phyloP scores from a whole-genome alignment of 805 yeast genomes.

The Starmerella etchellsii region DNA sequence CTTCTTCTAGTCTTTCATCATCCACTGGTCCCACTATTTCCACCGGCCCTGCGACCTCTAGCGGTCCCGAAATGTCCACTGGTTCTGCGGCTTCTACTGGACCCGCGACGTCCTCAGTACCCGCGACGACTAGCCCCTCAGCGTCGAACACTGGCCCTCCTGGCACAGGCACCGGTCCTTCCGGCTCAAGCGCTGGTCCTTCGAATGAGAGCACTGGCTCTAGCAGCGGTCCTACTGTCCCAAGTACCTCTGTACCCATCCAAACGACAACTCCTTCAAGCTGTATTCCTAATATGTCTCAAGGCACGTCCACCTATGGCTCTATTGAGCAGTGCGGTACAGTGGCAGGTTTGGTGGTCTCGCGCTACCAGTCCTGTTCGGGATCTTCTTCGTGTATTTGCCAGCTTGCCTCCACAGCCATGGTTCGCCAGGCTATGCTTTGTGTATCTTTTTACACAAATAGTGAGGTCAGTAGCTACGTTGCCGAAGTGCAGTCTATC shows the following conservation, averaged over 20 bases:
- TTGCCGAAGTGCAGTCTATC: constrained; percentile 2
- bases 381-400: constrained; percentile 6
- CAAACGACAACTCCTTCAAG: no score
- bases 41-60: no score
- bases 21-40: no score
- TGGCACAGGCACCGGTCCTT: neutral
- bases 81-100: no score
- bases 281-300: constrained; percentile 2
- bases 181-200: neutral
- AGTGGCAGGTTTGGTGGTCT: constrained; percentile 3
- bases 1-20: no score
- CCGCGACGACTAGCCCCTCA: no score
- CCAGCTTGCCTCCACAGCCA: constrained; percentile 1
- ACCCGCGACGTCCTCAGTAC: no score
- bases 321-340: constrained; percentile 9
- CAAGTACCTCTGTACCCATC: neutral
- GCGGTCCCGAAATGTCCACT: no score
- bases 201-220: neutral
- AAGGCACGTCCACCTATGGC: constrained; percentile 5
- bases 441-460: constrained; percentile 8
- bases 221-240: neutral
- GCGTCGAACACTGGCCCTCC: no score
- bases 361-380: constrained; percentile 3
- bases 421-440: constrained; percentile 1
- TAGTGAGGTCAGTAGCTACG: neutral